Evolutionary conservation across 1,284 basidiomycete species (phyloP).

Genomic region (Exsudoporus floridanus): DNA sequence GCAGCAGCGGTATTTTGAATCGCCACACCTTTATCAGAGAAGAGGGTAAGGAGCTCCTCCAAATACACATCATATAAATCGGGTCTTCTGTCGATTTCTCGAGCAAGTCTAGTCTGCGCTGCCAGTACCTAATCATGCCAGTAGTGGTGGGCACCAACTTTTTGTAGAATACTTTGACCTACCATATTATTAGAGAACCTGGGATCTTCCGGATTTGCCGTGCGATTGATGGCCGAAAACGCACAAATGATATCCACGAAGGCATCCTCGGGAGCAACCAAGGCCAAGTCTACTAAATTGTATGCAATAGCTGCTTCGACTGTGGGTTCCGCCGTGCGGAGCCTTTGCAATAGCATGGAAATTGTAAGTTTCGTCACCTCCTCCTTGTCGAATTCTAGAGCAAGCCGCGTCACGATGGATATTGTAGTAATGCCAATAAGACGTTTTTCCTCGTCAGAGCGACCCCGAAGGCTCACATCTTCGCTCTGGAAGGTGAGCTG

Average conservation of each 20-base stretch:
- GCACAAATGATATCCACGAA: constrained; percentile 85
- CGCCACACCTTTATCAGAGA: constrained; percentile 88
- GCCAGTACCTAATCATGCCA: constrained; percentile 61
- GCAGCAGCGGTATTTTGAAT: constrained; percentile 79
- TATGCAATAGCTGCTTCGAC: constrained; percentile 91
- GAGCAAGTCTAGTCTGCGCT: constrained; percentile 84
- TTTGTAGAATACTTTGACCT: constrained; percentile 1
- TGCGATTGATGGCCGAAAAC: constrained; percentile 85
- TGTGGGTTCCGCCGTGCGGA: constrained; percentile 79
- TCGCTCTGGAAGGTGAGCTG: constrained; percentile 30
- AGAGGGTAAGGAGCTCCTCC: constrained; percentile 82
- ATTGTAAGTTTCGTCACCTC: constrained; percentile 85
- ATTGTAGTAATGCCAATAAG: constrained; percentile 89
- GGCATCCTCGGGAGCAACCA: constrained; percentile 73
- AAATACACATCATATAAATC: constrained; percentile 81
- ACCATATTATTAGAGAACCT: constrained; percentile 86
- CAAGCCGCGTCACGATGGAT: constrained; percentile 81
- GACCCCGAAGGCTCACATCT: constrained; percentile 56
- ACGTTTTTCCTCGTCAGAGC: constrained; percentile 82
- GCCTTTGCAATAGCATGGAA: constrained; percentile 89
- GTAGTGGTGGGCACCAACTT: background rate
- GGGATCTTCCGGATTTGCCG: constrained; percentile 81
- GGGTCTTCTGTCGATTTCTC: constrained; percentile 68
- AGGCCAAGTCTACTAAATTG: constrained; percentile 87
- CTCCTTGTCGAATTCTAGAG: constrained; percentile 78